Conservation (phyloP, 176 grass and related monocot genomes). For the Bolboschoenus planiculmis region DNA sequence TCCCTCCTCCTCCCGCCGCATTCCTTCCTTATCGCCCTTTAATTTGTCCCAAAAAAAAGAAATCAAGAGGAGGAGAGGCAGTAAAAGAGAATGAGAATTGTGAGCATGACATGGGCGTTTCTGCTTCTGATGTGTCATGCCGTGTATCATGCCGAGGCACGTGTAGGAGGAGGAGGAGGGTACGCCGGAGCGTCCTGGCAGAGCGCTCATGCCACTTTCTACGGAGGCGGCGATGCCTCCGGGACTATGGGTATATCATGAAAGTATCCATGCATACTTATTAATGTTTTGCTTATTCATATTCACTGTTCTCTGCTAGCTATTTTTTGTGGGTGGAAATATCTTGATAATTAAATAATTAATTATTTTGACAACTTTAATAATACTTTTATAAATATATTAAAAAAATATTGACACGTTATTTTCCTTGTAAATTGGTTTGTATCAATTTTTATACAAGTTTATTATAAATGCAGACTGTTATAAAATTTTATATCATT, state of each 20-base stretch:
- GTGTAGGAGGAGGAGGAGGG: constrained; percentile 35
- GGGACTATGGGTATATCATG: constrained; percentile 64
- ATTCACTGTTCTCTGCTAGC: neutral
- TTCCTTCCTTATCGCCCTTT: neutral
- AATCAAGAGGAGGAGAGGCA: neutral
- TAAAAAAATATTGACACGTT: no score
- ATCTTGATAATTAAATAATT: neutral
- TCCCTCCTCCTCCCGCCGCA: no score
- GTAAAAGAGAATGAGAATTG: neutral
- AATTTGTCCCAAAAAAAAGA: neutral
- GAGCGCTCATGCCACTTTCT: constrained; percentile 88
- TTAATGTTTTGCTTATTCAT: neutral
- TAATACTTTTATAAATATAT: no score
- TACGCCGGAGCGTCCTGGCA: constrained; percentile 57
- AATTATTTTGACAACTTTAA: neutral
- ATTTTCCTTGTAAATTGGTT: no score
- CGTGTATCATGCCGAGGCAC: constrained; percentile 5
- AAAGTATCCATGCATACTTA: neutral
- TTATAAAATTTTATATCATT: no score
- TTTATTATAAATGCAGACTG: no score
- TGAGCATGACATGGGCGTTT: neutral
- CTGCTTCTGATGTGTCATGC: neutral
- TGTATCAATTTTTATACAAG: no score
- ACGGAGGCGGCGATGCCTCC: constrained; percentile 87
- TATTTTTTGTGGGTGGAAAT: neutral